A percentile compares a stretch with the other conserved stretches of the same genome.
Conservation (phyloP, 176 grass and related monocot species). For the Phoenix roebelenii region DNA sequence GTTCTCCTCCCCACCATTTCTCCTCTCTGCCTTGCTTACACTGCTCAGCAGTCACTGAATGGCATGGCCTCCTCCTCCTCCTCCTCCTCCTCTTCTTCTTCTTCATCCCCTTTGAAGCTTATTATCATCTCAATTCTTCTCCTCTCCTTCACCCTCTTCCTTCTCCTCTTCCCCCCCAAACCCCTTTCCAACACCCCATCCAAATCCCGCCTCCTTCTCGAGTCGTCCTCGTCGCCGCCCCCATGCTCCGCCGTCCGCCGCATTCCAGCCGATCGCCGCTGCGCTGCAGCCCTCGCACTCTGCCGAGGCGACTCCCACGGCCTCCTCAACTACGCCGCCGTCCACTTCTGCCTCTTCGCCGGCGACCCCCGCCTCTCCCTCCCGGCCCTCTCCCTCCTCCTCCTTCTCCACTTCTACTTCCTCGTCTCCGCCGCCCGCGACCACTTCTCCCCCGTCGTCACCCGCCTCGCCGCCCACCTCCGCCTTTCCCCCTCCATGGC, state of each 20-base stretch:
- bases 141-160: background rate
- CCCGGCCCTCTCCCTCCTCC: constrained; percentile 36
- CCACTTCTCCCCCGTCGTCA: constrained; percentile 59
- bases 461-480: constrained; percentile 46
- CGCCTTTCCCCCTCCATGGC: constrained; percentile 77
- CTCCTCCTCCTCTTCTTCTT: constrained; percentile 18
- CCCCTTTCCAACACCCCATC: background rate
- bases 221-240: constrained; percentile 10
- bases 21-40: constrained; percentile 12
- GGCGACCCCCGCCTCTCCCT: constrained; percentile 35
- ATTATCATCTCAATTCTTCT: constrained; percentile 6
- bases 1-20: background rate
- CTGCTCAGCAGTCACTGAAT: too few relatives aligned
- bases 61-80: background rate
- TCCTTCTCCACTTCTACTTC: constrained; percentile 64
- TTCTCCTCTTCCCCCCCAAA: constrained; percentile 1
- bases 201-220: background rate
- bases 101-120: constrained; percentile 14
- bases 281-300: constrained; percentile 14
- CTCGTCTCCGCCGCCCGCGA: constrained; percentile 41
- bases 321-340: constrained; percentile 52
- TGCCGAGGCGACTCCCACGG: constrained; percentile 22
- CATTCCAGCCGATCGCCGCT: background rate
- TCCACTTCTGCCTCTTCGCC: constrained; percentile 54
- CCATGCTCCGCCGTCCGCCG: constrained; percentile 12